Percentiles rank a stretch among this genome's conserved stretches.
phyloP scores from a whole-genome alignment of 345 rosid species.

The Salix brachista region DNA sequence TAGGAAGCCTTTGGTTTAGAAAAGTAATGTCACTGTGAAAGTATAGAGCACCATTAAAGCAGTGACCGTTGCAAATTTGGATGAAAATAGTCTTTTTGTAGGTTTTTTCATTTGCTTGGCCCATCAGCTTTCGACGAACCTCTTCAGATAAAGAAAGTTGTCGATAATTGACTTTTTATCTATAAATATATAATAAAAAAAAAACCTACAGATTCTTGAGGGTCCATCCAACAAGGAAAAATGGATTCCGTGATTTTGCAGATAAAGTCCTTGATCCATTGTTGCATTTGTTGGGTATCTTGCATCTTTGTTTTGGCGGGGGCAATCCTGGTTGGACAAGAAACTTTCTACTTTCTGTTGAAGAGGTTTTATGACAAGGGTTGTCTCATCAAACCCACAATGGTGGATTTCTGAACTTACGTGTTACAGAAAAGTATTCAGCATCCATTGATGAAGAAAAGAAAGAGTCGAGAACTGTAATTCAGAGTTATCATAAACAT shows the following conservation, averaged over 20 bases:
- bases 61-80: too few species aligned
- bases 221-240: conserved; percentile 72
- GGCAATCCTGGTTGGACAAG: conserved; percentile 21
- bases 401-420: conserved; percentile 73
- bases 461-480: conserved; percentile 32
- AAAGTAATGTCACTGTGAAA: too few species aligned
- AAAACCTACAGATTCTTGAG: conserved; percentile 41
- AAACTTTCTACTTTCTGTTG: not conserved
- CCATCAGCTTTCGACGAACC: too few species aligned
- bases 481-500: conserved; percentile 79
- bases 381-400: conserved; percentile 71
- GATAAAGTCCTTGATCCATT: conserved; percentile 66
- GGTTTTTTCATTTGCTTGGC: too few species aligned
- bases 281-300: conserved; percentile 46
- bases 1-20: too few species aligned
- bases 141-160: too few species aligned
- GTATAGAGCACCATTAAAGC: too few species aligned
- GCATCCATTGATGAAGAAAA: conserved; percentile 30
- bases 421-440: conserved; percentile 48
- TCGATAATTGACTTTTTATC: too few species aligned
- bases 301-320: conserved; percentile 31
- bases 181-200: too few species aligned
- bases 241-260: conserved; percentile 63
- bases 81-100: too few species aligned
- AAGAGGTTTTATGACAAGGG: conserved; percentile 63